Conservation (phyloP, 2,329 filamentous ascomycete species). For the Cytospora schulzeri region DNA sequence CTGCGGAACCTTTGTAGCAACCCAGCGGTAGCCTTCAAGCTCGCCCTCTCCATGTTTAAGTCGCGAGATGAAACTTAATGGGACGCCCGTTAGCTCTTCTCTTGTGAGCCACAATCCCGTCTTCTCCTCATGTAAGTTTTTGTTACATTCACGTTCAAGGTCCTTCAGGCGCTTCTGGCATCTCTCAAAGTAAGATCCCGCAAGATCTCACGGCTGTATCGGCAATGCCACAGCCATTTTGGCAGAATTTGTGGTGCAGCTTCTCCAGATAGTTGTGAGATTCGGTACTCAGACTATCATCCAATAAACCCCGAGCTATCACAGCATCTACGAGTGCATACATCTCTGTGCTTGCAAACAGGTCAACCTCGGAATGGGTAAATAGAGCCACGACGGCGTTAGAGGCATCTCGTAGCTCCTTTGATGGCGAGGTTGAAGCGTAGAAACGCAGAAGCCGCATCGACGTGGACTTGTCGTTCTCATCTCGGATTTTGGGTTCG, state of each 20-base stretch:
- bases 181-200: neutral
- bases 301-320: neutral
- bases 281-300: neutral
- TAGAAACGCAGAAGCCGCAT: conserved; percentile 18
- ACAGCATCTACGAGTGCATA: conserved; percentile 20
- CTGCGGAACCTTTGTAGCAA: conserved; percentile 13
- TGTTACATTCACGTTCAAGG: conserved; percentile 19
- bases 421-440: conserved; percentile 21
- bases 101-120: conserved; percentile 20
- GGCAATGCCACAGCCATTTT: conserved; percentile 19
- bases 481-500: neutral
- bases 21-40: conserved; percentile 11
- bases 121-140: conserved; percentile 19
- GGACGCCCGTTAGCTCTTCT: conserved; percentile 21
- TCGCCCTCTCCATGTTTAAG: conserved; percentile 10
- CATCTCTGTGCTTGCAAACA: conserved; percentile 21
- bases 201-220: neutral
- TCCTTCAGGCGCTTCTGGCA: conserved; percentile 3
- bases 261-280: conserved; percentile 19
- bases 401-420: conserved; percentile 23
- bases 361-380: conserved; percentile 7
- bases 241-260: conserved; percentile 15
- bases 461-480: neutral
- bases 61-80: neutral
- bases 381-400: conserved; percentile 15